Conservation (phyloP, 2,329 filamentous ascomycete species). For the Didymella sp. region DNA sequence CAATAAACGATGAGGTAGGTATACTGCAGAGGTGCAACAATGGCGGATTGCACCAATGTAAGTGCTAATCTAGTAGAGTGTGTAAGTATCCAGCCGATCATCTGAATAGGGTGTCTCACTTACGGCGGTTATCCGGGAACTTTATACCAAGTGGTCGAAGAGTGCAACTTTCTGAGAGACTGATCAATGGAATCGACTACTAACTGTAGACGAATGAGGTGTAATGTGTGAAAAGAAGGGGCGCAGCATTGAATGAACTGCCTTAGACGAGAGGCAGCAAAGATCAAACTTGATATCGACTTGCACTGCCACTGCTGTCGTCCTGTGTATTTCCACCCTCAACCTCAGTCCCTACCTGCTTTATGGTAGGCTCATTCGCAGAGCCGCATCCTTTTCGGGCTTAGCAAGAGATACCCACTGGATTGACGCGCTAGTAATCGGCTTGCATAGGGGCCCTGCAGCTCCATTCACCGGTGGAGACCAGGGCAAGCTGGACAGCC, state of each 20-base stretch:
- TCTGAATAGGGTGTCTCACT: not conserved
- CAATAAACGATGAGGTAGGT: not conserved
- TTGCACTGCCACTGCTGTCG: slow-evolving; percentile 41
- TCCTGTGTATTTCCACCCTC: slow-evolving; percentile 30
- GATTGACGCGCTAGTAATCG: slow-evolving; percentile 2
- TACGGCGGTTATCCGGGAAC: not conserved
- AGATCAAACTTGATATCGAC: slow-evolving; percentile 23
- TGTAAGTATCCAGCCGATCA: slow-evolving; percentile 1
- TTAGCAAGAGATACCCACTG: slow-evolving; percentile 20
- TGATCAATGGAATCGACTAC: slow-evolving; percentile 15
- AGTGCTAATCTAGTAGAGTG: not conserved
- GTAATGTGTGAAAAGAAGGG: slow-evolving; percentile 29
- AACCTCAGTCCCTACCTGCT: slow-evolving; percentile 33
- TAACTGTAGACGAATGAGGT: slow-evolving; percentile 15
- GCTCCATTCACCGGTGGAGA: slow-evolving; percentile 42
- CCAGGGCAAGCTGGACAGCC: slow-evolving; percentile 36
- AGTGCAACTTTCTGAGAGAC: slow-evolving; percentile 1
- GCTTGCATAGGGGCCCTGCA: slow-evolving; percentile 18
- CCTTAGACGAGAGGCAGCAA: slow-evolving; percentile 33
- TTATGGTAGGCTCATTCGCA: slow-evolving; percentile 43
- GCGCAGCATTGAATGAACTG: slow-evolving; percentile 35
- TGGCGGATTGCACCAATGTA: not conserved
- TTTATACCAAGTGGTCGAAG: slow-evolving; percentile 3
- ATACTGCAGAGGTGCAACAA: not conserved
- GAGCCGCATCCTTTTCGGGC: slow-evolving; percentile 41